Evolutionary conservation across 129 eudicot genomes (phyloP).

Genomic region (Mikania micrantha): DNA sequence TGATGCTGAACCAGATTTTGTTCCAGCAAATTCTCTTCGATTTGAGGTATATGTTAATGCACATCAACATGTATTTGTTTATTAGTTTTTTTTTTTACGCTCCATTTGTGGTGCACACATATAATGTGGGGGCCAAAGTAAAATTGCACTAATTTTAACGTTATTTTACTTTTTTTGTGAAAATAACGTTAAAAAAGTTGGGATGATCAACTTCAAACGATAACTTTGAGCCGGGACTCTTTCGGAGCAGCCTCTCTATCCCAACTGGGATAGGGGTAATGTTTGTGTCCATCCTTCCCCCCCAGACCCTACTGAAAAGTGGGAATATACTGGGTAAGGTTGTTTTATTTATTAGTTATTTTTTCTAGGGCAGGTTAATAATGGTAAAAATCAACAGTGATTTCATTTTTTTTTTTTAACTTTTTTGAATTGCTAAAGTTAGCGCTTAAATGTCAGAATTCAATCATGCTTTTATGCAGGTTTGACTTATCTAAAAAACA

Average conservation of each 20-base stretch:
- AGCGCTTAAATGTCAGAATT: background rate
- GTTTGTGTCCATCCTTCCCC: too few species aligned
- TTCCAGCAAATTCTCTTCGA: constrained; percentile 43
- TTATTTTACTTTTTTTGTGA: too few species aligned
- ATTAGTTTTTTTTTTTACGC: background rate
- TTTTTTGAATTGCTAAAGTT: background rate
- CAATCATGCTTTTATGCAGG: background rate
- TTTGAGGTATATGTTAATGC: constrained; percentile 43
- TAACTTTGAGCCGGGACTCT: too few species aligned
- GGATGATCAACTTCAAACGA: too few species aligned
- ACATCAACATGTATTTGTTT: background rate
- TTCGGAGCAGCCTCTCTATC: too few species aligned
- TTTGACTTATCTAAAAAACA: background rate
- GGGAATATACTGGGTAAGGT: too few species aligned
- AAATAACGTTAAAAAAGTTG: too few species aligned
- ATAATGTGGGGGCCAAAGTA: too few species aligned
- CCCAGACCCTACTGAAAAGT: too few species aligned
- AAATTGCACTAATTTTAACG: too few species aligned
- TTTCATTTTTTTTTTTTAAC: background rate
- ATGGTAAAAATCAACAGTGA: background rate
- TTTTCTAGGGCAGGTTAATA: background rate
- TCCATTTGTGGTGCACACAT: too few species aligned
- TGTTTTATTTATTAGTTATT: background rate
- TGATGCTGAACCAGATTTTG: constrained; percentile 28
- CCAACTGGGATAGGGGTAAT: too few species aligned